Conservation (phyloP, 495 filamentous ascomycete genomes). For the Chlorociboria aeruginascens region DNA sequence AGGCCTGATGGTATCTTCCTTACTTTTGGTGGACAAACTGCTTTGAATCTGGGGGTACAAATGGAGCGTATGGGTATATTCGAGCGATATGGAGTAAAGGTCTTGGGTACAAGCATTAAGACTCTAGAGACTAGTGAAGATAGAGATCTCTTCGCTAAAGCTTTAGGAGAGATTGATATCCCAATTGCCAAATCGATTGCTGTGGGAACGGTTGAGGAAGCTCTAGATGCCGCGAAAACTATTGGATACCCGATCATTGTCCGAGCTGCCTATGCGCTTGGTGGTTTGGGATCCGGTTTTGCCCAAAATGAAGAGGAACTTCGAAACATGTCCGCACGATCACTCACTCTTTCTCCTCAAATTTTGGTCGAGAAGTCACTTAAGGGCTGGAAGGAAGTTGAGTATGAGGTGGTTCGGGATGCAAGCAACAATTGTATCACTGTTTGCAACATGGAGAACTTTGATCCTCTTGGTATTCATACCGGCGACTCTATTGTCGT, state of each 20-base stretch:
- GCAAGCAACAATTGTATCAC: slow-evolving; percentile 95
- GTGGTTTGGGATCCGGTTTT: slow-evolving; percentile 94
- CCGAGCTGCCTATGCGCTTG: slow-evolving; percentile 88
- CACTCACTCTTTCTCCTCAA: slow-evolving; percentile 88
- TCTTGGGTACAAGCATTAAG: slow-evolving; percentile 87
- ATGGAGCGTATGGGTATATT: slow-evolving; percentile 96
- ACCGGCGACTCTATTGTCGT: slow-evolving; percentile 97
- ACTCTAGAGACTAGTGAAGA: slow-evolving; percentile 93
- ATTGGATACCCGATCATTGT: slow-evolving; percentile 97
- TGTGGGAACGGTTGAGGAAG: slow-evolving; percentile 80
- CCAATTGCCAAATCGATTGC: slow-evolving; percentile 94
- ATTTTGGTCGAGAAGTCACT: slow-evolving; percentile 99
- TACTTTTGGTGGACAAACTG: slow-evolving; percentile 95
- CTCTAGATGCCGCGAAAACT: slow-evolving; percentile 68
- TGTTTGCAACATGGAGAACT: slow-evolving; percentile 99
- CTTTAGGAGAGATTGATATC: slow-evolving; percentile 80
- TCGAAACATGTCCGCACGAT: slow-evolving; percentile 81
- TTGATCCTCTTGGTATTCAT: slow-evolving; percentile 91
- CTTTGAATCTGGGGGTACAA: slow-evolving; percentile 88
- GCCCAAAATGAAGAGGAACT: slow-evolving; percentile 89
- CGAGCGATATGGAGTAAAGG: slow-evolving; percentile 86
- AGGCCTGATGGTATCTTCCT: slow-evolving; percentile 93
- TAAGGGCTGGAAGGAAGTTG: slow-evolving; percentile 98
- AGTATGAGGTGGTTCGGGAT: slow-evolving; percentile 95
- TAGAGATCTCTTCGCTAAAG: slow-evolving; percentile 88